Evolutionary conservation across 176 grass and related monocot species (phyloP), one percentile per base, ranked within the genome.

Genomic region (Canna indica): DNA sequence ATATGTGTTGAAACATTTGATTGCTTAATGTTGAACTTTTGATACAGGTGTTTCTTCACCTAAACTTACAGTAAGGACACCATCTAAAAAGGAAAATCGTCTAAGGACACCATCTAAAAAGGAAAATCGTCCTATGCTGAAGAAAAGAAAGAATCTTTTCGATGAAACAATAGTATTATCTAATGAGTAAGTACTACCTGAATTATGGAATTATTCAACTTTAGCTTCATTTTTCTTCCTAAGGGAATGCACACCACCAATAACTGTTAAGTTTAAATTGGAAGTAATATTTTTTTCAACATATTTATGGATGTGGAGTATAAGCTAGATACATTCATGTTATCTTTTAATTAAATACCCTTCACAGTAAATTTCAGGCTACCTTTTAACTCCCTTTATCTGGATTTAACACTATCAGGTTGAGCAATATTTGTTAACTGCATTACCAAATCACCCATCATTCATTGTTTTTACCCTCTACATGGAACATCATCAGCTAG

Each of bases 31-130:
- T 33, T 70, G 46, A 2, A 59, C 15, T 82, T 77, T 41, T 39
- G 69, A 39, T 80, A 12, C 74, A 92, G 86, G 80, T 46, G 18
- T 67, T 54, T 72, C 59, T 47, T 95, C 81, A 62, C 82, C 86
- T 68, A 87, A 81, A 80, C 85, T 85, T 79, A 73, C 46, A 26
- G 84, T 99, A 47, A 78, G 27, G 53, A 99, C 90, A 73, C 94
- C 94, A 65, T 84, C 82, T 81, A 93, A 84, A 46, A 90, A 39
- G 54, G 94, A 99, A 36, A 77, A 41, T 58, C 44, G 8, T 18
- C 36, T 99, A 47, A 78, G 27, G 53, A 99, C 90, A 73, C 94
- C 94, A 65, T 84, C 82, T 81, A 93, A 84, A 46, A 90, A 39
- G 54, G 94, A 99, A 36, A 77, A 41, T 58, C 44, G 8, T 18